phyloP scores from a whole-genome alignment of 208 protist genomes.

The Vickermania ingenoplastis region DNA sequence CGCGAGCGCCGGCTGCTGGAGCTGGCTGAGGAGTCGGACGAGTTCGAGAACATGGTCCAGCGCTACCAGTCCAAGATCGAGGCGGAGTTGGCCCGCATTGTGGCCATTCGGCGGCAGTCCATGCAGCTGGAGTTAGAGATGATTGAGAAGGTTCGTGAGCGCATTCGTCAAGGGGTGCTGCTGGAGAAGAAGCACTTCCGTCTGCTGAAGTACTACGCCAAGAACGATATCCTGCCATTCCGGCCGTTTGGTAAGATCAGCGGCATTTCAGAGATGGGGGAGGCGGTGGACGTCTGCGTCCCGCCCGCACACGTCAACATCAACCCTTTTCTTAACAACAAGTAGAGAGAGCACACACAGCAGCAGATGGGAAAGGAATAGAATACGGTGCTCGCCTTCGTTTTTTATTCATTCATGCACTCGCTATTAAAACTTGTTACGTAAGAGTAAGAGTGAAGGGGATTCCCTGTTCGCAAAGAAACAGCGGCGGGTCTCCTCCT shows the following conservation, averaged over 20 bases:
- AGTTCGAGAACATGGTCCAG: conserved; percentile 39
- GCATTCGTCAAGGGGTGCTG: conserved; percentile 45
- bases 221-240: conserved; percentile 69
- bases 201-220: conserved; percentile 81
- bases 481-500: too few species aligned
- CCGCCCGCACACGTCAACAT: conserved; percentile 71
- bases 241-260: conserved; percentile 81
- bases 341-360: conserved; percentile 13
- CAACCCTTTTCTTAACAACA: conserved; percentile 60
- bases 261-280: conserved; percentile 79
- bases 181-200: conserved; percentile 72
- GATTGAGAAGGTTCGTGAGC: conserved; percentile 37
- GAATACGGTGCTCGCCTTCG: too few species aligned
- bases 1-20: conserved; percentile 45
- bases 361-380: not conserved
- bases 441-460: too few species aligned
- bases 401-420: too few species aligned
- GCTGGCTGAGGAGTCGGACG: conserved; percentile 43
- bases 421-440: too few species aligned
- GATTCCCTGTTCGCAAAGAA: too few species aligned
- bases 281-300: conserved; percentile 65
- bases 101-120: conserved; percentile 32
- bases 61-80: conserved; percentile 35
- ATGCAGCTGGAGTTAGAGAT: conserved; percentile 36
- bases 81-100: conserved; percentile 54